phyloP scores from a whole-genome alignment of 2,329 filamentous ascomycete species.

The Penicillium sp. region DNA sequence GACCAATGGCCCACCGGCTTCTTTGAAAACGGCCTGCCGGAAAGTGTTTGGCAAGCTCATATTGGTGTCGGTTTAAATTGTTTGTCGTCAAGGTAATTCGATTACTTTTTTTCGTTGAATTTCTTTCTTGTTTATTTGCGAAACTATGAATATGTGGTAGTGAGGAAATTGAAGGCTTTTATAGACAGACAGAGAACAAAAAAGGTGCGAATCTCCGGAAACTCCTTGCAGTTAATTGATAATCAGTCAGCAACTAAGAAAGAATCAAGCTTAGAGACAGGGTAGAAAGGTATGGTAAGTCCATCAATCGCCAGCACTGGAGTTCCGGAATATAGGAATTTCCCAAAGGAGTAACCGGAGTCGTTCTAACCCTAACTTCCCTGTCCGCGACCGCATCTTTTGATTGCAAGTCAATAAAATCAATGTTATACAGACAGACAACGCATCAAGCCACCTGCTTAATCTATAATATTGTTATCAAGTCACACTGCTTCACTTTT shows the following conservation, averaged over 20 bases:
- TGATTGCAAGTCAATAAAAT: no score
- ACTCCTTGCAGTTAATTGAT: background rate
- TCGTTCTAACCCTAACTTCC: background rate
- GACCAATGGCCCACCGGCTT: conserved; percentile 49
- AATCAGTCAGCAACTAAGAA: no score
- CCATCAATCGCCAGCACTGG: background rate
- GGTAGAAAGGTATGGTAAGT: background rate
- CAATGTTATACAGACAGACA: no score
- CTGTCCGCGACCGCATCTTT: background rate
- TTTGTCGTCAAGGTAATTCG: no score
- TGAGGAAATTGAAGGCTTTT: background rate
- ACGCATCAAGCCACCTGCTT: no score
- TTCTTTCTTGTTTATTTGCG: no score
- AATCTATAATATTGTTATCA: no score
- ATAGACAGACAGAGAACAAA: background rate
- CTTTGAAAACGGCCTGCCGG: conserved; percentile 61
- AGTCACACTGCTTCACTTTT: no score
- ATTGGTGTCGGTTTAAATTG: no score
- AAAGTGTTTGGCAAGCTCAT: conserved; percentile 58
- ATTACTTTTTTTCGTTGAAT: no score
- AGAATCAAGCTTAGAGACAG: background rate
- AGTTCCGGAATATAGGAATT: background rate
- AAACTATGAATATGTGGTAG: no score
- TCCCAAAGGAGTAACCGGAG: conserved; percentile 9
- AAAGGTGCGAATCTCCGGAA: background rate